Percentiles rank a stretch among this genome's conserved stretches.
These are phyloP conservation scores for Dictyophora rubrovolvata DNA, from an alignment of 768 basidiomycete species.

Conservation along the genomic window DNA sequence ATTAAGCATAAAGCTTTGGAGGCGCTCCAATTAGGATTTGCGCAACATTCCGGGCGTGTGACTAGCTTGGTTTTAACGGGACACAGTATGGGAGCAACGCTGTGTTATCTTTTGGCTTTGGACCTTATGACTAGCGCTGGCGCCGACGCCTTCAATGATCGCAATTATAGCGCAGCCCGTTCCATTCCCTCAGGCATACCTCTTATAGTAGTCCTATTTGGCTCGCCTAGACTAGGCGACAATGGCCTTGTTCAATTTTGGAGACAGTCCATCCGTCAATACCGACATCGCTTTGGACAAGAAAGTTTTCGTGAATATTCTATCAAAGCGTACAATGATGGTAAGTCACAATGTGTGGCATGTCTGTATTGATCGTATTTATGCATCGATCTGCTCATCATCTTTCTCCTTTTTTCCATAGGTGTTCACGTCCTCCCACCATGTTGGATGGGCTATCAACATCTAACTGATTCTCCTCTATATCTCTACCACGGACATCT, in stretches of 20 bases:
- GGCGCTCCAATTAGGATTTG: conserved; percentile 29
- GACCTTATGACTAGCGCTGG: conserved; percentile 28
- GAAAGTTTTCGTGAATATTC: conserved; percentile 35
- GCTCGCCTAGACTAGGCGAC: conserved; percentile 42
- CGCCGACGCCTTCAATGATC: neutral
- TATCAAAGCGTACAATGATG: conserved; percentile 49
- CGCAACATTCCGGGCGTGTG: conserved; percentile 18
- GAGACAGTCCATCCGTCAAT: conserved; percentile 25
- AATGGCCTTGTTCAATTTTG: conserved; percentile 31
- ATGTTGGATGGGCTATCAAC: conserved; percentile 37
- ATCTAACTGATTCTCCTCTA: conserved; percentile 37
- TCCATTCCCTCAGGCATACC: conserved; percentile 20
- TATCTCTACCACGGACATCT: conserved; percentile 39
- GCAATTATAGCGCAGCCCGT: neutral
- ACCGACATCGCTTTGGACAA: conserved; percentile 26
- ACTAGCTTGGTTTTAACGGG: conserved; percentile 41
- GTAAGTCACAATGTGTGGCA: conserved; percentile 24
- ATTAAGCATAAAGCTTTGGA: conserved; percentile 25
- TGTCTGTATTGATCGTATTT: neutral
- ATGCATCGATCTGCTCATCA: neutral
- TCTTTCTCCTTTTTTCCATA: conserved; percentile 15
- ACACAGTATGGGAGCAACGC: conserved; percentile 47
- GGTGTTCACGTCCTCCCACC: conserved; percentile 54
- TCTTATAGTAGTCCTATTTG: conserved; percentile 39
- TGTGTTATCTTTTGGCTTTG: conserved; percentile 41